Evolutionary conservation across 345 rosid genomes (phyloP).

Genomic region (Eucalyptus marginata): DNA sequence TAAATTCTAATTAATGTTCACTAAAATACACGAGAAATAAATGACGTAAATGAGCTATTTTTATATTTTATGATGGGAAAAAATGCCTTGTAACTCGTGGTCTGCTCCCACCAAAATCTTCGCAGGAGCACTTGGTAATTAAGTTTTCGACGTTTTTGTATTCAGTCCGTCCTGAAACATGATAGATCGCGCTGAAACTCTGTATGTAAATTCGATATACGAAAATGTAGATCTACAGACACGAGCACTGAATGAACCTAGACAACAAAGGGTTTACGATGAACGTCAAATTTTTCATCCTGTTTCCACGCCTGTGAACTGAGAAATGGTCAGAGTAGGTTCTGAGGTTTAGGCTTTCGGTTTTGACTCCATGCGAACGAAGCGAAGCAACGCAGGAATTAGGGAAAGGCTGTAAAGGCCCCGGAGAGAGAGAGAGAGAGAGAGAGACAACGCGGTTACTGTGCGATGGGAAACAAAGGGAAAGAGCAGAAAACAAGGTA

Average conservation of each 20-base stretch:
- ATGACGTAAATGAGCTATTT: neutral
- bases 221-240: neutral
- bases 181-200: neutral
- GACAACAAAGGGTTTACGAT: neutral
- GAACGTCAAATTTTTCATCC: neutral
- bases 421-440: neutral
- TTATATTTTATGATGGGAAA: neutral
- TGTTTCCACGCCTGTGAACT: neutral
- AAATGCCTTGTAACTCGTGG: neutral
- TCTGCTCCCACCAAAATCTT: neutral
- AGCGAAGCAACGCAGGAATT: neutral
- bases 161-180: neutral
- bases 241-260: neutral
- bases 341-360: neutral
- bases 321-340: neutral
- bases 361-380: neutral
- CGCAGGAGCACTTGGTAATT: neutral
- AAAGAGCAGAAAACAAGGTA: neutral
- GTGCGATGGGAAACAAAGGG: neutral
- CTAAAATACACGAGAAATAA: neutral
- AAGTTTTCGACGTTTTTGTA: neutral
- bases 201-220: neutral
- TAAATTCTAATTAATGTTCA: neutral
- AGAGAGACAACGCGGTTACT: neutral
- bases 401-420: neutral